phyloP scores from a whole-genome alignment of 176 grass and related monocot species.

The Neostapfia colusana region DNA sequence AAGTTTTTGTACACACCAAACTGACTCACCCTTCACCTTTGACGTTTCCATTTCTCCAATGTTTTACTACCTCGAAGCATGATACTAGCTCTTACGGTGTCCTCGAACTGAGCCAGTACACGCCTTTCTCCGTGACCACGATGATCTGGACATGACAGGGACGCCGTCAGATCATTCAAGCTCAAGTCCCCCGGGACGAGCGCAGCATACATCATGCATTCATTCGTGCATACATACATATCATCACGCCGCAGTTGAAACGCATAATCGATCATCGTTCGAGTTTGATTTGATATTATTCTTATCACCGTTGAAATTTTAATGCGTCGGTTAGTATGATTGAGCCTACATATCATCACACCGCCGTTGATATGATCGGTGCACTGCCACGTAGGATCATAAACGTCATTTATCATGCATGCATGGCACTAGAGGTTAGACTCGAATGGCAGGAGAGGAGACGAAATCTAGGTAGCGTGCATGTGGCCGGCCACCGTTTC shows the following conservation, averaged over 20 bases:
- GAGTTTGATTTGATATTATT: background rate
- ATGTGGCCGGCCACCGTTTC: conserved; percentile 19
- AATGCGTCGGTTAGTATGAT: background rate
- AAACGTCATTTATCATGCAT: background rate
- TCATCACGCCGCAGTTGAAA: background rate
- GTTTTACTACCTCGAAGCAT: too few relatives aligned
- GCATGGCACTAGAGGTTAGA: background rate
- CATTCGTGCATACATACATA: background rate
- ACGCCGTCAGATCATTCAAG: background rate
- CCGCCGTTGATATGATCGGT: background rate
- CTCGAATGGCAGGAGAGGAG: background rate
- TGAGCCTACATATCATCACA: too few relatives aligned
- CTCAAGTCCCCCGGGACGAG: too few relatives aligned
- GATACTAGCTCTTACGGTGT: background rate
- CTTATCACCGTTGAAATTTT: background rate
- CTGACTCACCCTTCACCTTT: too few relatives aligned
- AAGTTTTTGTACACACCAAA: too few relatives aligned
- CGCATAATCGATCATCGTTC: background rate
- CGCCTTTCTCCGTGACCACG: conserved; percentile 3
- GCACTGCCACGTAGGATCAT: background rate
- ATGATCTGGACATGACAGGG: conserved; percentile 5
- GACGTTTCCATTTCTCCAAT: too few relatives aligned
- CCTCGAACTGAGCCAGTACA: background rate
- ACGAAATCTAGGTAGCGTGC: background rate
- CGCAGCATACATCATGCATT: conserved; percentile 17